Base-by-base conservation (phyloP, 2,329 filamentous ascomycete genomes). In the Claviceps sp. region DNA sequence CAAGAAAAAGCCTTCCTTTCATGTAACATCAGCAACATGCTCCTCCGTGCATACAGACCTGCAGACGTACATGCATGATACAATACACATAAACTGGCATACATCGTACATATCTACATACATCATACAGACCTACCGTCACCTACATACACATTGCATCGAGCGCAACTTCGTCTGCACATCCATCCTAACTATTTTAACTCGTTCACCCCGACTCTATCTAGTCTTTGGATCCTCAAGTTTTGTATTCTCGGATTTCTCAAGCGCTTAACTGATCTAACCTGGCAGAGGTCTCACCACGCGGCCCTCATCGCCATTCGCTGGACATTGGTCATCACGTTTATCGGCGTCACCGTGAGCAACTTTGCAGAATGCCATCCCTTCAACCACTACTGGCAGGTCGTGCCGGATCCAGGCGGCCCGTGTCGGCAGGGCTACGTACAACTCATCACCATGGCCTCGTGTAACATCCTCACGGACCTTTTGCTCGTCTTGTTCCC, bases 161-260 rank as follows among this genome's bases (percentile, higher is more conserved):
- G 30, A 34, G 30, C 22, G 42, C 42, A 44, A 26, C 22, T 11
- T 24, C 43, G 36, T 50, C 20, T 20, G 9, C 43, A 34, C 37
- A 49, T 14, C 18, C 24, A 11, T 42, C 38, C 47, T 49, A 26
- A 43, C 41, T 14, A 13, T 9, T 43, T 24, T 7, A 16, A 14
- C 14, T 44, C 9, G 3, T 26, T 24, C 4, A 11, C 9, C 30
- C 30, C 9, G 9, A 16, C 5, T 26, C 14, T 44, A 38, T 47
- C 46, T 37, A 94, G 89, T 60, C 82, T 97, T 54, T 98, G 93
- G 93, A 84, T 85, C 59, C 81, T 93, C 57, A 98, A 97, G 67
- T 79, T 85, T 61, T 88, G 90, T 38, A 85, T 97, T 53, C 85
- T 90, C 54, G 90, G 95, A 65, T 97, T 96, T 62, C 83, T 97